Base-by-base conservation (phyloP, 2,329 filamentous ascomycete genomes). In the Ilyonectria sp. region DNA sequence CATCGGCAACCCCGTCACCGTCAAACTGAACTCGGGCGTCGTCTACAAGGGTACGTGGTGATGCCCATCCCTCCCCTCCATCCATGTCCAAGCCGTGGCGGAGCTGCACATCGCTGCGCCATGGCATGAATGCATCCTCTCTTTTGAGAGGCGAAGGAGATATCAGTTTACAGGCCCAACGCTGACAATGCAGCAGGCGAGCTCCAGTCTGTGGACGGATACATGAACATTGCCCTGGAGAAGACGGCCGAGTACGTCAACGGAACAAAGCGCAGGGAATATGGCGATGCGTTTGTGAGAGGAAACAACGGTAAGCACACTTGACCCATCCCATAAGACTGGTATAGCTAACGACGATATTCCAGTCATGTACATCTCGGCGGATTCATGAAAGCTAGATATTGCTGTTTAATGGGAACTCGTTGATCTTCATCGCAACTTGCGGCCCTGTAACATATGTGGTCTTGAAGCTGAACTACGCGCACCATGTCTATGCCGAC, bases 211-310 rank as follows among this genome's bases (percentile, higher is more conserved):
- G 95, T 99, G 56, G 96, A 99, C 81, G 96, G 96, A 59, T 99
- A 98, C 84, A 99, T 99, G 96, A 99, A 99, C 84, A 98, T 99
- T 80, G 95, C 96, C 13, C 89, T 99, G 33, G 96, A 99, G 82
- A 96, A 97, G 84, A 97, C 94, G 21, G 92, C 94, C 72, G 96
- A 99, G 83, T 94, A 92, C 75, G 92, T 98, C 74, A 92, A 97
- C 78, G 95, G 95, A 47, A 89, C 91, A 71, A 90, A 95, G 82
- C 89, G 93, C 76, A 89, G 93, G 76, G 93, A 89, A 61, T 98
- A 97, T 79, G 95, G 95, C 8, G 95, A 98, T 85, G 94, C 95
- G 6, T 98, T 98, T 80, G 93, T 98, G 65, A 89, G 95, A 81
- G 95, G 95, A 74, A 98, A 98, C 84, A 98, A 98, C 78, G 95